Base-by-base conservation (phyloP, 768 basidiomycete species). In the Naematelia encephala region DNA sequence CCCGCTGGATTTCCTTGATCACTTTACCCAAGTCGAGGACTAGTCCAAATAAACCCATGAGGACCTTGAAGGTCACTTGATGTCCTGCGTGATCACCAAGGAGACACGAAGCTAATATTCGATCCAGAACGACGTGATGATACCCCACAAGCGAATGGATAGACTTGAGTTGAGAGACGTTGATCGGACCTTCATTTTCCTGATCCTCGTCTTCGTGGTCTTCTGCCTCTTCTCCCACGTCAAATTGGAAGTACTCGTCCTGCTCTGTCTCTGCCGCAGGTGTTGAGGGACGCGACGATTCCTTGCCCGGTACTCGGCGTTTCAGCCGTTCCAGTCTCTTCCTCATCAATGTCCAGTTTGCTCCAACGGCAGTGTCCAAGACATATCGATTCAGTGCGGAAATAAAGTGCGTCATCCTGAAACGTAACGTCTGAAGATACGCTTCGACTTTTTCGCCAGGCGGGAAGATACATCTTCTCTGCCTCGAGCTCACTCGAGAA, bases 351-450 rank as follows among this genome's bases (percentile, higher is more conserved):
- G 86, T 84, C 63, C 90, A 88, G 68, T 88, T 87, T 26, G 84
- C 84, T 12, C 85, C 83, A 57, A 94, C 90, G 1, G 85, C 91
- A n/a, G 83, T 84, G 73, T 91, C 89, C 55, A 86, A 86, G 21
- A 90, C 80, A 64, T 93, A 91, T 29, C 82, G 78, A 2, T 84
- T 83, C 27, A 93, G 79, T n/a, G 79, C 81, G 16, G 79, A 80
- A 39, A 91, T 79, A 77, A 92, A 90, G 4, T 84, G 80, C 23
- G 89, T 85, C 1, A 85, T 84, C 42, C 84, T 79, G 68, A 90
- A 91, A 46, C 89, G 84, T 66, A 91, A 86, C 63, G 85, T 83
- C 5, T 86, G 78, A 2, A 90, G 78, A 10, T 83, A 76, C 62
- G 80, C 82, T 34, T 59, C 56, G 83, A 81, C 64, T 0, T 80